phyloP scores from a whole-genome alignment of 345 rosid species.

The Ricinus communis region DNA sequence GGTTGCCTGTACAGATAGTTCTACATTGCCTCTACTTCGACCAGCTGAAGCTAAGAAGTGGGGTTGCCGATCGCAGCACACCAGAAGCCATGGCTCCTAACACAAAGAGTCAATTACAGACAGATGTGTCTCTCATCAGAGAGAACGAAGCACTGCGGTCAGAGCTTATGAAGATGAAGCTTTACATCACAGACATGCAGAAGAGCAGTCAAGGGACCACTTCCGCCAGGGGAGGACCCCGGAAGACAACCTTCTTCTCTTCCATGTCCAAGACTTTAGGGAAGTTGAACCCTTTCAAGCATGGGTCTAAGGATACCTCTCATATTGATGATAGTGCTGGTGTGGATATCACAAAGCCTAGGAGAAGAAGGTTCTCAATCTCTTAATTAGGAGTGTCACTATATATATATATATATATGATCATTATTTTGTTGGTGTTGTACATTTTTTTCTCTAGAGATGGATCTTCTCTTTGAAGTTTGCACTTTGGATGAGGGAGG shows the following conservation, averaged over 20 bases:
- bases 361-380: conserved; percentile 89
- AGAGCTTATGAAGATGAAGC: conserved; percentile 89
- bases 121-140: conserved; percentile 61
- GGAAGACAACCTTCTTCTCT: conserved; percentile 58
- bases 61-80: conserved; percentile 30
- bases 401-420: too few species aligned
- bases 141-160: conserved; percentile 83
- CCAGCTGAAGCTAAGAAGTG: conserved; percentile 83
- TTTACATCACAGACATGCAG: conserved; percentile 60
- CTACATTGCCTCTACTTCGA: conserved; percentile 87
- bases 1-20: conserved; percentile 83
- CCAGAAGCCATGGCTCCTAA: conserved; percentile 34
- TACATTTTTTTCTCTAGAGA: not conserved
- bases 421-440: not conserved
- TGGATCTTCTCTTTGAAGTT: not conserved
- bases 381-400: conserved; percentile 34
- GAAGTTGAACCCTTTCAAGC: conserved; percentile 78
- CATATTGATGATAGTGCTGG: conserved; percentile 53
- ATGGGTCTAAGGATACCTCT: conserved; percentile 86
- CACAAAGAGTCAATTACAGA: conserved; percentile 58
- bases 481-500: not conserved
- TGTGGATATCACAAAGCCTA: conserved; percentile 72
- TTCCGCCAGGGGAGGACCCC: conserved; percentile 27
- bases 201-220: conserved; percentile 38
- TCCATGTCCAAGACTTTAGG: conserved; percentile 86